Base-by-base conservation (phyloP, 2,329 filamentous ascomycete species). In the Penicillium italicum region DNA sequence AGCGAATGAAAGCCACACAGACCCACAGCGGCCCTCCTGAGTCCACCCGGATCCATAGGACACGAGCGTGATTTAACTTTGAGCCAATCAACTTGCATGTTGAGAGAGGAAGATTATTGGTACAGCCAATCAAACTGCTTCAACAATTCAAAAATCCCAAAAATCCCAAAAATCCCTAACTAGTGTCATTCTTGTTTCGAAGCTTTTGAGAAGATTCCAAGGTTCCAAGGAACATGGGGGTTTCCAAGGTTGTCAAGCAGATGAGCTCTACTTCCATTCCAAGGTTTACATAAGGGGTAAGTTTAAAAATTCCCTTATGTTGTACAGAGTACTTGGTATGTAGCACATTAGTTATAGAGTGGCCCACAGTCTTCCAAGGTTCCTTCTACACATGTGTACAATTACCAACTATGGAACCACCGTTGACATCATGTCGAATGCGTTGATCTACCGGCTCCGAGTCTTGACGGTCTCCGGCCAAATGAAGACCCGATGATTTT, bases 71-170 rank as follows among this genome's bases (percentile, higher is more conserved):
- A 41, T 34, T 34, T 22, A 40, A 36, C 38, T 45, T 24, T 38
- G 7, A 41, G 28, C 55, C 46, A 48, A 16, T 46, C 30, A 46
- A 41, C 28, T 22, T 40, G 11, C 37, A 31, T 30, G 26, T 11
- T 33, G 52, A 37, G 31, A 90, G 85, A 40, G 76, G 75, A 31
- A 88, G 73, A 85, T 87, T 89, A 40, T 86, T 87, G 86, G 86
- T 89, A 69, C 86, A 84, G 2, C 87, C 50, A 57, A 57, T 49
- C 34, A 54, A n/a, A 42, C 33, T 31, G 6, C 20, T 24, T 41
- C 5, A 42, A 11, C 0, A 18, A 31, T 34, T 12, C 14, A 16
- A 37, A 53, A 41, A n/a, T n/a, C n/a, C n/a, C n/a, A n/a, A n/a
- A n/a, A n/a, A n/a, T n/a, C n/a, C 24, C 24, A 24, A 24, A 24